Percentiles rank a stretch among this genome's conserved stretches.
phyloP scores from a whole-genome alignment of 208 protist genomes.

The Endotrypanum monterogeii region DNA sequence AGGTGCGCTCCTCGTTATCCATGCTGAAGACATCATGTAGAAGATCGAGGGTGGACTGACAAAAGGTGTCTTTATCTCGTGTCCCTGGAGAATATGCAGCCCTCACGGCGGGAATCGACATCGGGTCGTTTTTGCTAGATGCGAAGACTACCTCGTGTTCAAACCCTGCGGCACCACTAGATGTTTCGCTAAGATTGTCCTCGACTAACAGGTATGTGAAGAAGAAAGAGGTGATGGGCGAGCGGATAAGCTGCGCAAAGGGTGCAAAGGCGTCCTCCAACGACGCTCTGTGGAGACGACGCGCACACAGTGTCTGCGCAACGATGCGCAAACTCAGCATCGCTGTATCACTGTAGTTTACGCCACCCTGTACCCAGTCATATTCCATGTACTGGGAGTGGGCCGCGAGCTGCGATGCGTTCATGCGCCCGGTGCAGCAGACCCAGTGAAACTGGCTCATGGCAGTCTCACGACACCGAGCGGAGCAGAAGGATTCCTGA shows the following conservation, averaged over 20 bases:
- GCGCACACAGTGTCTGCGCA: conserved; percentile 40
- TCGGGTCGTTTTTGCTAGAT: conserved; percentile 27
- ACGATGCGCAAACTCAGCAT: conserved; percentile 61
- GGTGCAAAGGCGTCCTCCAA: conserved; percentile 41
- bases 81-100: conserved; percentile 12
- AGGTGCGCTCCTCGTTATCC: conserved; percentile 31
- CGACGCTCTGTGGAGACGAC: conserved; percentile 32
- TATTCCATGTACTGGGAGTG: conserved; percentile 36
- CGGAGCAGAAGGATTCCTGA: conserved; percentile 54
- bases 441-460: conserved; percentile 46
- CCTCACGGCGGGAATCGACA: conserved; percentile 18
- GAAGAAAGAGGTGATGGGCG: conserved; percentile 47
- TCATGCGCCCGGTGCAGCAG: conserved; percentile 52
- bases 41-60: conserved; percentile 28
- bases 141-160: conserved; percentile 11
- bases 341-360: conserved; percentile 76
- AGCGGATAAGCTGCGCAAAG: conserved; percentile 55
- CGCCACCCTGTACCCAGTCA: conserved; percentile 62
- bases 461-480: conserved; percentile 52
- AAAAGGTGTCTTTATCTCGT: conserved; percentile 39
- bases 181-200: conserved; percentile 5
- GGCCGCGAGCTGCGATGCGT: conserved; percentile 32
- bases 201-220: conserved; percentile 65
- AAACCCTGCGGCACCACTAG: conserved; percentile 8
- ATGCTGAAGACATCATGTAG: conserved; percentile 43